Conservation (phyloP, 192 early-diverging fungal genomes). For the Geranomyces variabilis region DNA sequence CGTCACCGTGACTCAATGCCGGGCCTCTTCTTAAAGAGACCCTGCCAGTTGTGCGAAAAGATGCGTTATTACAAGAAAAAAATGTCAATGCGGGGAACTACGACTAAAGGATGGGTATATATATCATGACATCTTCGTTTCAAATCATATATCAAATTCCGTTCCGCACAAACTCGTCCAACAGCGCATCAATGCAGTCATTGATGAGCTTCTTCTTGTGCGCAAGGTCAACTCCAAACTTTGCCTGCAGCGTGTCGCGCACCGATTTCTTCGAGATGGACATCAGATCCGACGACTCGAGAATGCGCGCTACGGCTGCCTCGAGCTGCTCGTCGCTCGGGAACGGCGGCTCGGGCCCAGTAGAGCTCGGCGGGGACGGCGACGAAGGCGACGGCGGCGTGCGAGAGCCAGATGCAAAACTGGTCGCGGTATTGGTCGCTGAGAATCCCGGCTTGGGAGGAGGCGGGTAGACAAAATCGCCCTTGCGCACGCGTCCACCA, state of each 20-base stretch:
- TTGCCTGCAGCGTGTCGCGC: conserved; percentile 71
- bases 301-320: conserved; percentile 71
- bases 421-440: not conserved
- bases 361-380: conserved; percentile 1
- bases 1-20: too few relatives aligned
- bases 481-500: conserved; percentile 18
- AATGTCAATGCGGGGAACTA: too few relatives aligned
- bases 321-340: conserved; percentile 69
- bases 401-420: not conserved
- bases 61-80: too few relatives aligned
- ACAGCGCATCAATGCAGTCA: conserved; percentile 64
- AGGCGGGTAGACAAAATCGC: not conserved
- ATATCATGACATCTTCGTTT: too few relatives aligned
- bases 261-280: conserved; percentile 87
- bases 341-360: conserved; percentile 20
- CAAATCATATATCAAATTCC: too few relatives aligned
- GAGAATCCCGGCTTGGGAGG: conserved; percentile 33
- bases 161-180: conserved; percentile 2
- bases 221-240: conserved; percentile 76
- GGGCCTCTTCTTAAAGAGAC: too few relatives aligned
- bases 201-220: conserved; percentile 80
- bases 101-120: too few relatives aligned
- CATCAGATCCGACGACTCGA: conserved; percentile 83
- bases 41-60: too few relatives aligned
- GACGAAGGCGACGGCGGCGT: not conserved